Base-by-base conservation (phyloP, 225 moss, liverwort and hornwort genomes). In the Asterella californica region DNA sequence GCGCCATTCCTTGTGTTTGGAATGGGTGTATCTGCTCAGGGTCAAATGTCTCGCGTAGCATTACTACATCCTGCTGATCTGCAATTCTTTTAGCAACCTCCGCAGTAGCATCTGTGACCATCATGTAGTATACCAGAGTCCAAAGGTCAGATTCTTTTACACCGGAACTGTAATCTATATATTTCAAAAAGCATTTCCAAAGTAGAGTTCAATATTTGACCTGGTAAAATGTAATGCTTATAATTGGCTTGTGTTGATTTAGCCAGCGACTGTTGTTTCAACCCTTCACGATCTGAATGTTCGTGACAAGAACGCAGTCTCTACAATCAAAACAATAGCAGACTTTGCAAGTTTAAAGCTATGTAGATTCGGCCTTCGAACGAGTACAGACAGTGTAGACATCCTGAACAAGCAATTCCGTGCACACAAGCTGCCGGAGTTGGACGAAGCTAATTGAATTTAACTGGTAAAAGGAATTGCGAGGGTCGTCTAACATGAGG, bases 301-400 rank as follows among this genome's bases (percentile, higher is more conserved):
- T 97, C 96, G 87, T 97, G 96, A 82, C 96, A 97, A 32, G 96
- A 94, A 71, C 94, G 96, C 78, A 97, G 91, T 78, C 96, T 91
- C 96, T 97, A 84, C 76, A 85, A 86, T 70, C 68, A 86, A 72
- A 57, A 78, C 32, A 25, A 80, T 59, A 27, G 37, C 42, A 76
- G n/a, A 34, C 70, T 70, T 70, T 24, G 42, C 19, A 32, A 29
- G 46, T 29, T 50, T 74, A 38, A 45, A 70, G 4, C 24, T 70
- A 24, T 45, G 70, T 25, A 45, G 22, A 25, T 22, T 42, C 8
- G 1, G 42, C 0, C 17, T 5, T 21, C 68, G 18, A 69, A 69
- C 38, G 17, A 2, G 5, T 38, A 0, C 24, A 69, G 30, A 66
- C 33, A 33, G 9, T 15, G 33, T n/a, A 32, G 18, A 37, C 34